phyloP scores from a whole-genome alignment of 768 basidiomycete species.

The Tricholoma furcatifolium region DNA sequence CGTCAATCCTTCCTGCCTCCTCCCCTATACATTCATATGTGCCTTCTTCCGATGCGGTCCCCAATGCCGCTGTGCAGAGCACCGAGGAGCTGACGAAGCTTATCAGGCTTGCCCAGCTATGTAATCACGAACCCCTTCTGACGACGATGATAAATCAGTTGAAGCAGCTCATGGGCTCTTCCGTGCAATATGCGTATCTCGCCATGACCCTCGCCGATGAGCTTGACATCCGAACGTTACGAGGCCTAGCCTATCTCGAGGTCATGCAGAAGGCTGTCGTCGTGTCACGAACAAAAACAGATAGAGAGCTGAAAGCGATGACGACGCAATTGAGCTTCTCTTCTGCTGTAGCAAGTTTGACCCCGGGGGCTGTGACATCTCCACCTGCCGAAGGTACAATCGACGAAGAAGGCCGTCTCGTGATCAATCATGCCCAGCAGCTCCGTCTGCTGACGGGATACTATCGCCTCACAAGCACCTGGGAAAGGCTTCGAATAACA shows the following conservation, averaged over 20 bases:
- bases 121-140: slow-evolving; percentile 59
- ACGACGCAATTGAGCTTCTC: background rate
- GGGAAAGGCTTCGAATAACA: slow-evolving; percentile 59
- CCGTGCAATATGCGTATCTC: slow-evolving; percentile 66
- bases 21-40: slow-evolving; percentile 35
- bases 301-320: slow-evolving; percentile 22
- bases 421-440: slow-evolving; percentile 57
- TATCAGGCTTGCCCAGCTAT: slow-evolving; percentile 65
- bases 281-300: slow-evolving; percentile 35
- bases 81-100: slow-evolving; percentile 56
- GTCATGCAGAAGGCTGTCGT: slow-evolving; percentile 64
- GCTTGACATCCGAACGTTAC: slow-evolving; percentile 54
- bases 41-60: slow-evolving; percentile 20
- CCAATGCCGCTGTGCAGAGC: slow-evolving; percentile 25
- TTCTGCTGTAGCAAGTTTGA: background rate
- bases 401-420: slow-evolving; percentile 44
- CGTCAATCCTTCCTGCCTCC: slow-evolving; percentile 46
- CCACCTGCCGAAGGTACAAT: slow-evolving; percentile 29
- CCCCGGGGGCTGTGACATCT: background rate
- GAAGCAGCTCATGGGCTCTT: slow-evolving; percentile 58
- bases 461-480: slow-evolving; percentile 62
- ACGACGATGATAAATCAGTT: slow-evolving; percentile 59
- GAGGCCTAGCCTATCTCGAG: slow-evolving; percentile 68
- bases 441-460: slow-evolving; percentile 69
- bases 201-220: slow-evolving; percentile 77